Conservation (phyloP, 2,329 filamentous ascomycete genomes). For the Cladosporium colombiae region DNA sequence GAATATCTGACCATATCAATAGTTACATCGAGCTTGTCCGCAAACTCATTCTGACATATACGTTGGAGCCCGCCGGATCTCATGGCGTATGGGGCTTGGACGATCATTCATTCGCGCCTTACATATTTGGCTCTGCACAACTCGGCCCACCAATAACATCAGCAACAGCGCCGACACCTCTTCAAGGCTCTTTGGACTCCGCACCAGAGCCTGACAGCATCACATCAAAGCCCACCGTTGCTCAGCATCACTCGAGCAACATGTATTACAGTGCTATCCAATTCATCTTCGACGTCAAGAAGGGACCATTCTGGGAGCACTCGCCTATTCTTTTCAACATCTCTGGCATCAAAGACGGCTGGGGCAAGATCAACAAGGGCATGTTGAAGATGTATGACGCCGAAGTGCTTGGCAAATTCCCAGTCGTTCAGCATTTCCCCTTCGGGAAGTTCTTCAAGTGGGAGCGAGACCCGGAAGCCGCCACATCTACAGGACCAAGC, state of each 20-base stretch:
- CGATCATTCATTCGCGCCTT: constrained; percentile 90
- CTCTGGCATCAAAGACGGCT: constrained; percentile 81
- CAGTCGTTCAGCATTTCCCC: constrained; percentile 89
- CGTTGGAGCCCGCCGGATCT: constrained; percentile 89
- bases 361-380: constrained; percentile 95
- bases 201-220: constrained; percentile 73
- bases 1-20: constrained; percentile 11
- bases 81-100: constrained; percentile 99
- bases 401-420: constrained; percentile 94
- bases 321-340: constrained; percentile 94
- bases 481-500: constrained; percentile 23
- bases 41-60: constrained; percentile 84
- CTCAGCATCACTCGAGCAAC: constrained; percentile 45
- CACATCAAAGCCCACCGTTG: constrained; percentile 43
- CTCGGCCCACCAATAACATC: constrained; percentile 72
- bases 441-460: constrained; percentile 54
- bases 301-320: constrained; percentile 90
- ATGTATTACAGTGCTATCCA: constrained; percentile 95
- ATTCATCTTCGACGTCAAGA: constrained; percentile 97
- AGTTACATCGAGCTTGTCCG: constrained; percentile 82
- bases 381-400: constrained; percentile 99
- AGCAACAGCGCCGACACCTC: constrained; percentile 62
- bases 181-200: constrained; percentile 71
- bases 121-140: constrained; percentile 94
- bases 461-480: constrained; percentile 48